A percentile compares a stretch with the other conserved stretches of the same genome.
Conservation (phyloP, 2,329 filamentous ascomycete species). For the Paracoccidioides lutzii region DNA sequence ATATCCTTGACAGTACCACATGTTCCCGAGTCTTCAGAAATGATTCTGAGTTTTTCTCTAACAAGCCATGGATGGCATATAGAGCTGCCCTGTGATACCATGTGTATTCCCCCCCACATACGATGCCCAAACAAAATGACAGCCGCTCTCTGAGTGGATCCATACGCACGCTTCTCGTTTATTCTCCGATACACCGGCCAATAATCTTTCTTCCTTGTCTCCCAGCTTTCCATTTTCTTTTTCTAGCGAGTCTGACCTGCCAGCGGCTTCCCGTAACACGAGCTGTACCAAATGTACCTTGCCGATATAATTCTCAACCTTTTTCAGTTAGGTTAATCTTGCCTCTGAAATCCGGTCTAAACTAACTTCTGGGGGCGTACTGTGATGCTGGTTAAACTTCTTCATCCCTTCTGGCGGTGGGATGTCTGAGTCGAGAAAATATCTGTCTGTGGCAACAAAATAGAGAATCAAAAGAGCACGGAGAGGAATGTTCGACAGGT, state of each 20-base stretch:
- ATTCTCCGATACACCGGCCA: constrained; percentile 2
- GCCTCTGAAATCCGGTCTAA: neutral
- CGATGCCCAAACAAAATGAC: constrained; percentile 3
- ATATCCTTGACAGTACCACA: neutral
- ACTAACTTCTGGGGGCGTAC: neutral
- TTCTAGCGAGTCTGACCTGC: neutral
- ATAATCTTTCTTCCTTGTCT: neutral
- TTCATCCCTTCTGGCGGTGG: neutral
- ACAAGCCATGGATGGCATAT: neutral
- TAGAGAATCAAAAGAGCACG: neutral
- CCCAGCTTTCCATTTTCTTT: neutral
- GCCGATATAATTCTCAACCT: constrained; percentile 1
- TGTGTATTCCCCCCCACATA: neutral
- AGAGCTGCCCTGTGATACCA: neutral
- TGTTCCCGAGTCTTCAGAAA: neutral
- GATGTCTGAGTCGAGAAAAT: neutral
- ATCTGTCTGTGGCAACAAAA: neutral
- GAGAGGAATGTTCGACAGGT: neutral
- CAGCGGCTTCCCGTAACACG: constrained; percentile 4
- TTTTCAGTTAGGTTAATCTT: neutral
- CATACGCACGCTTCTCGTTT: neutral
- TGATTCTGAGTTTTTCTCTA: neutral
- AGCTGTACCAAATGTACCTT: neutral
- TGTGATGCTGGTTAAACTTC: neutral
- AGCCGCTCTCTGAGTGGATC: neutral